phyloP scores from a whole-genome alignment of 495 filamentous ascomycete genomes.

The Xylaria cubensis region DNA sequence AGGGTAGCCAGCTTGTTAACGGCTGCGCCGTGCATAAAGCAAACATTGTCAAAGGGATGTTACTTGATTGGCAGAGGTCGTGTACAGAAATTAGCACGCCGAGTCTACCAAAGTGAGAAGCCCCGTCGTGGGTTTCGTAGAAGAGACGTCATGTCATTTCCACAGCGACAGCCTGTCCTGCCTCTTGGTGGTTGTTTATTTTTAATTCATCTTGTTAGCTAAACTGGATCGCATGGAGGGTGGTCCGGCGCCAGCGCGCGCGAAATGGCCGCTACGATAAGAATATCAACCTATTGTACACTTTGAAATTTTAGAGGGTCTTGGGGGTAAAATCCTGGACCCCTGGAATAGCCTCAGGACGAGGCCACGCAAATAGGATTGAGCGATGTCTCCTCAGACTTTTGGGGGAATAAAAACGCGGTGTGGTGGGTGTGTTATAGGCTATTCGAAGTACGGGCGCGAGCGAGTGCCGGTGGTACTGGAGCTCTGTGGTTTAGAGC shows the following conservation, averaged over 20 bases:
- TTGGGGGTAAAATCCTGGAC: slow-evolving; percentile 6
- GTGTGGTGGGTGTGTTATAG: slow-evolving; percentile 18
- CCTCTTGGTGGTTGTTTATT: slow-evolving; percentile 12
- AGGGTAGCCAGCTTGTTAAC: not conserved
- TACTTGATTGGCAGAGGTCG: slow-evolving; percentile 6
- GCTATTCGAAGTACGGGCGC: slow-evolving; percentile 16
- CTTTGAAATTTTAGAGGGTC: not conserved
- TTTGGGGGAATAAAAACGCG: slow-evolving; percentile 11
- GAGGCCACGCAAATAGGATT: slow-evolving; percentile 6
- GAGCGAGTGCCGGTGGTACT: not conserved
- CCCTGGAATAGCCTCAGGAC: slow-evolving; percentile 19
- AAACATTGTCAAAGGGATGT: not conserved
- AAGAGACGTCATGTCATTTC: slow-evolving; percentile 13
- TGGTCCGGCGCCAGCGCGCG: slow-evolving; percentile 8
- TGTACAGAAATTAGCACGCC: not conserved
- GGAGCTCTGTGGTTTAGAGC: not conserved
- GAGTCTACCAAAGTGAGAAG: not conserved
- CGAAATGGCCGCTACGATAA: slow-evolving; percentile 3
- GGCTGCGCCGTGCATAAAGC: slow-evolving; percentile 3
- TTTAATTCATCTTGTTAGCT: not conserved
- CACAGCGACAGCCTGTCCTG: slow-evolving; percentile 9
- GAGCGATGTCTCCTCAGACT: not conserved
- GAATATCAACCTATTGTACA: slow-evolving; percentile 25
- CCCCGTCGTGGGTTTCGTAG: slow-evolving; percentile 2
- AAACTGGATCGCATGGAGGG: not conserved